Percentiles rank a stretch among this genome's conserved stretches.
Evolutionary conservation across 2,329 filamentous ascomycete genomes (phyloP).

Genomic region (Furcasterigmium sp.): DNA sequence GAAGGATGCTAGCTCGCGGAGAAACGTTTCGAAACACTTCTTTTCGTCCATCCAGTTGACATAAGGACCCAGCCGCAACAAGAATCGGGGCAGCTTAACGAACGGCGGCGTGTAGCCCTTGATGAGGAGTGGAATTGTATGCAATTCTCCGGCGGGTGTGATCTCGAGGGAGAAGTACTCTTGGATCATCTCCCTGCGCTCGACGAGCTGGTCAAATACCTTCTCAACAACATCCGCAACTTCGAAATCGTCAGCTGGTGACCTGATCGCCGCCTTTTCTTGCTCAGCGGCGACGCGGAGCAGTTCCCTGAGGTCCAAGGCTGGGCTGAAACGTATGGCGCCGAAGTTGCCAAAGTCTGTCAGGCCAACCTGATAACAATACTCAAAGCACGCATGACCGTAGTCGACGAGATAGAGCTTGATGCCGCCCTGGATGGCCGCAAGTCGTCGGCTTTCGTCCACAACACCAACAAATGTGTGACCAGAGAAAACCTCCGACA

Average conservation of each 20-base stretch:
- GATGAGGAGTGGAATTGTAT: slow-evolving; percentile 75
- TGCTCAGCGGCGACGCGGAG: slow-evolving; percentile 67
- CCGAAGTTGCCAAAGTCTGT: slow-evolving; percentile 97
- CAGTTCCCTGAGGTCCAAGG: slow-evolving; percentile 65
- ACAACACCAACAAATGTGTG: slow-evolving; percentile 94
- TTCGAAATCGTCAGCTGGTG: slow-evolving; percentile 54
- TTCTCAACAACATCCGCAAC: slow-evolving; percentile 60
- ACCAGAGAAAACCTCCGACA: slow-evolving; percentile 81
- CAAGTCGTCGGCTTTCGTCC: slow-evolving; percentile 78
- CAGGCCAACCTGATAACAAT: slow-evolving; percentile 91
- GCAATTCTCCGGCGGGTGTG: slow-evolving; percentile 68
- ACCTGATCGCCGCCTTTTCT: slow-evolving; percentile 48
- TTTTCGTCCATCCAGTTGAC: slow-evolving; percentile 85
- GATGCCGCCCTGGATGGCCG: slow-evolving; percentile 88
- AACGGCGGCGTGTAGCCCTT: slow-evolving; percentile 86
- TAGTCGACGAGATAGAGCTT: slow-evolving; percentile 94
- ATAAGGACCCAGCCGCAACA: slow-evolving; percentile 81
- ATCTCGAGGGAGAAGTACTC: slow-evolving; percentile 93
- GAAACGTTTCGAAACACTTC: slow-evolving; percentile 75
- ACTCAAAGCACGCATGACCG: slow-evolving; percentile 77
- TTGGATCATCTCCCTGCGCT: slow-evolving; percentile 75
- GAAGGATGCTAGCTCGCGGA: slow-evolving; percentile 83
- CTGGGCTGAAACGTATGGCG: slow-evolving; percentile 70
- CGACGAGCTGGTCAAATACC: slow-evolving; percentile 65
- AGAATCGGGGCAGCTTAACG: slow-evolving; percentile 81